Base-by-base conservation (phyloP, 805 yeast genomes). In the Schizosaccharomyces octosporus region DNA sequence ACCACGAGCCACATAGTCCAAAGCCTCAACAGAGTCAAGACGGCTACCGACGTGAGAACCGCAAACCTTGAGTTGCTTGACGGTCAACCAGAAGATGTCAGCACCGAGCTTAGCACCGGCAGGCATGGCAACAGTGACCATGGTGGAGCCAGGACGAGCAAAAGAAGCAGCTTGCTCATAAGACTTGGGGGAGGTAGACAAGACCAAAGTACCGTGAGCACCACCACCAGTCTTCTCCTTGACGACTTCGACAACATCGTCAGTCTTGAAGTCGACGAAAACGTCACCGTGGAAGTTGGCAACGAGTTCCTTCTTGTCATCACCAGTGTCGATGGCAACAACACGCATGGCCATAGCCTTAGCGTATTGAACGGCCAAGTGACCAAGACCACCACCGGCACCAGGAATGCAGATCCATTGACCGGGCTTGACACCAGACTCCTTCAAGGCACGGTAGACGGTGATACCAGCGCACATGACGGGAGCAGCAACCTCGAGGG, bases 41-140 rank as follows among this genome's bases (percentile, higher is more conserved):
- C 94, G 83, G 81, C 85, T 85, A 68, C 95, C 95, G 65, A 86
- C 95, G 70, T 84, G 84, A 61, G 94, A 85, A 67, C 93, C 95
- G 72, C 77, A 80, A 70, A 86, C 82, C 54, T 43, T 41, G 24
- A 43, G 48, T 71, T 84, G 76, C 74, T 79, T 83, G 66, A 84
- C 82, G 64, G 86, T 94, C 61, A 84, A 81, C 65, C 77, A 75
- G 76, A 85, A 83, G 62, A 87, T 87, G 63, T 80, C 78, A 51
- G 87, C 80, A 66, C 77, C 76, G 68, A 81, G 80, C 72, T 79
- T 78, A 65, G 93, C 90, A 67, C 82, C 82, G 32, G 87, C 85
- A 68, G 95, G 95, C 68, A 87, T 75, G 68, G 88, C 88, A 66
- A 83, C 87, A 66, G 77, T 75, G 63, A 79, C 84, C 70, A 82